Percentiles rank a stretch among this genome's conserved stretches.
Conservation (phyloP, 495 filamentous ascomycete species). For the Penicillium ochrochloron region DNA sequence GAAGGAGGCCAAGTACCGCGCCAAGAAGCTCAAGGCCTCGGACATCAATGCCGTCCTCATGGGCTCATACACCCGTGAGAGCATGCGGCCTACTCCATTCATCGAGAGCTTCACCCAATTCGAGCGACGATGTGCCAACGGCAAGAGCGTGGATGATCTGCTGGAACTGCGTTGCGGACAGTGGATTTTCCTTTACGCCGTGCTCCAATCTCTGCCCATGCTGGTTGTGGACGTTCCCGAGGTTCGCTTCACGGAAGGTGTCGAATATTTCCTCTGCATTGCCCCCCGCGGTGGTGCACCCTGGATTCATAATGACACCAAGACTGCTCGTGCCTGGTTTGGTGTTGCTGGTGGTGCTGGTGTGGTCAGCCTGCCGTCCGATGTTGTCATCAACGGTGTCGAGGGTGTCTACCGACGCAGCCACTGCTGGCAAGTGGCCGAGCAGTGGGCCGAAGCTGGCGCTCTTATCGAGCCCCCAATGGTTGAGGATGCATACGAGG, state of each 20-base stretch:
- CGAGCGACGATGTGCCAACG: slow-evolving; percentile 73
- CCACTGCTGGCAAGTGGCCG: slow-evolving; percentile 88
- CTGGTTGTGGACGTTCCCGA: slow-evolving; percentile 86
- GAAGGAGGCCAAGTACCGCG: slow-evolving; percentile 67
- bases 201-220: slow-evolving; percentile 88
- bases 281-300: slow-evolving; percentile 80
- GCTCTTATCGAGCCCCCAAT: slow-evolving; percentile 43
- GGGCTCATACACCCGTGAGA: slow-evolving; percentile 77
- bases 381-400: slow-evolving; percentile 84
- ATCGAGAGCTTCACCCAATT: slow-evolving; percentile 81
- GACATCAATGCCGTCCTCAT: slow-evolving; percentile 76
- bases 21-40: slow-evolving; percentile 73
- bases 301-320: slow-evolving; percentile 77
- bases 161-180: slow-evolving; percentile 78
- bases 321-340: slow-evolving; percentile 76
- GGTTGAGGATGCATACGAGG: slow-evolving; percentile 47
- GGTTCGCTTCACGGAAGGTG: slow-evolving; percentile 73
- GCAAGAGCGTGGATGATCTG: slow-evolving; percentile 74
- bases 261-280: slow-evolving; percentile 97
- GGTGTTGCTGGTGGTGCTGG: slow-evolving; percentile 71
- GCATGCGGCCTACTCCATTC: slow-evolving; percentile 66
- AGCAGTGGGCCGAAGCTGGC: slow-evolving; percentile 66
- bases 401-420: slow-evolving; percentile 89
- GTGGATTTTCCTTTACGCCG: slow-evolving; percentile 94
- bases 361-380: slow-evolving; percentile 76